Conservation (phyloP, 495 filamentous ascomycete genomes). For the Niebla homalea region DNA sequence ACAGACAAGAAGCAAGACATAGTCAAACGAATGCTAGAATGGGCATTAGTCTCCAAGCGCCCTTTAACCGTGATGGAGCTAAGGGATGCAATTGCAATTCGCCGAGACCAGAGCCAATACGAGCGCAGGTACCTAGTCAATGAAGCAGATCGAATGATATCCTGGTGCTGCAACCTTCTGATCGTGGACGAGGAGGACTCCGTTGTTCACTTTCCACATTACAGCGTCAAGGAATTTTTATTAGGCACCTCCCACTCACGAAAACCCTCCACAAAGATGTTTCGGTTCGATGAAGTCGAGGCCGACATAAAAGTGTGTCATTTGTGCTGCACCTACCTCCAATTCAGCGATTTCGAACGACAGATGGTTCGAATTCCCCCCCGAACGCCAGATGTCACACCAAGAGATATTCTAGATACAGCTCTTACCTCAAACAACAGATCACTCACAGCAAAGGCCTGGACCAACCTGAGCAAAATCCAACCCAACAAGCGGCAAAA, state of each 20-base stretch:
- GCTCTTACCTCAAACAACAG: not conserved
- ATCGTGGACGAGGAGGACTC: slow-evolving; percentile 25
- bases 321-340: slow-evolving; percentile 26
- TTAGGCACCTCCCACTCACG: not conserved
- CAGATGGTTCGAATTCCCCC: not conserved
- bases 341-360: slow-evolving; percentile 23
- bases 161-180: slow-evolving; percentile 21
- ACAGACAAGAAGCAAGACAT: not conserved
- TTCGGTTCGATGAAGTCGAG: slow-evolving; percentile 5
- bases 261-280: not conserved
- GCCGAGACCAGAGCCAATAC: slow-evolving; percentile 11
- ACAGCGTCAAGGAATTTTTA: slow-evolving; percentile 20
- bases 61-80: slow-evolving; percentile 17
- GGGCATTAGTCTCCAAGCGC: slow-evolving; percentile 13
- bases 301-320: slow-evolving; percentile 14
- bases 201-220: slow-evolving; percentile 23
- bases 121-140: slow-evolving; percentile 13
- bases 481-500: too few species aligned
- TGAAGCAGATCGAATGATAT: slow-evolving; percentile 18
- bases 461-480: not conserved
- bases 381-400: not conserved
- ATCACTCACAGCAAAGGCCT: not conserved
- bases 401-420: not conserved
- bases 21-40: slow-evolving; percentile 18
- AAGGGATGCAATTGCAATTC: slow-evolving; percentile 21